These are phyloP conservation scores for Nigrospora osmanthi DNA, from an alignment of 2,329 filamentous ascomycete genomes.

Conservation along the genomic window DNA sequence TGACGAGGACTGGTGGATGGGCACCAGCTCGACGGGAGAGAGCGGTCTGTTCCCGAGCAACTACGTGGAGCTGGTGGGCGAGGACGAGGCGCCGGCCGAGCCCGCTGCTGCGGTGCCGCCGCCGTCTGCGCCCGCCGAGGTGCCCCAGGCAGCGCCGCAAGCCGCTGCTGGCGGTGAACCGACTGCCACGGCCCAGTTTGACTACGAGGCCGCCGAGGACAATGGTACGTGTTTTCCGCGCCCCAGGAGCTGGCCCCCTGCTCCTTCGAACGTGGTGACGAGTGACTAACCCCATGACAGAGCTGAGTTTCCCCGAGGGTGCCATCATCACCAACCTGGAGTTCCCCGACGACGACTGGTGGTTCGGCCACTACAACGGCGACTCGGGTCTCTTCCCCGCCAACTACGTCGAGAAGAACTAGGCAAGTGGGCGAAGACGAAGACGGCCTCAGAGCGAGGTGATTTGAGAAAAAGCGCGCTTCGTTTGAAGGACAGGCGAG, in stretches of 20 bases:
- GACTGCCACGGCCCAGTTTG: conserved; percentile 81
- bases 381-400: conserved; percentile 76
- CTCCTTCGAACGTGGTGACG: neutral
- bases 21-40: conserved; percentile 77
- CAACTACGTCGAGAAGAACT: conserved; percentile 58
- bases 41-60: conserved; percentile 92
- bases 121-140: conserved; percentile 27
- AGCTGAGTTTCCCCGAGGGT: conserved; percentile 79
- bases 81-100: conserved; percentile 33
- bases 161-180: conserved; percentile 36
- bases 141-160: conserved; percentile 27
- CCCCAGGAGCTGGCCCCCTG: neutral
- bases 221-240: conserved; percentile 51
- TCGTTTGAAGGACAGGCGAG: no score
- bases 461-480: no score
- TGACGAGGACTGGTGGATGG: conserved; percentile 98
- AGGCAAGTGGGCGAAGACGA: neutral
- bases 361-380: conserved; percentile 81
- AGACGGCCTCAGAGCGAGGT: no score
- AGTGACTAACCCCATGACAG: conserved; percentile 21
- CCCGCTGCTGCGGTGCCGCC: conserved; percentile 16
- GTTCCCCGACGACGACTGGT: conserved; percentile 98
- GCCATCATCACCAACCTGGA: conserved; percentile 77
- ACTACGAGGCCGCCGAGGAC: conserved; percentile 95
- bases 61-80: conserved; percentile 82